phyloP scores from a whole-genome alignment of 2,329 filamentous ascomycete species.

The Diaporthe citrichinensis region DNA sequence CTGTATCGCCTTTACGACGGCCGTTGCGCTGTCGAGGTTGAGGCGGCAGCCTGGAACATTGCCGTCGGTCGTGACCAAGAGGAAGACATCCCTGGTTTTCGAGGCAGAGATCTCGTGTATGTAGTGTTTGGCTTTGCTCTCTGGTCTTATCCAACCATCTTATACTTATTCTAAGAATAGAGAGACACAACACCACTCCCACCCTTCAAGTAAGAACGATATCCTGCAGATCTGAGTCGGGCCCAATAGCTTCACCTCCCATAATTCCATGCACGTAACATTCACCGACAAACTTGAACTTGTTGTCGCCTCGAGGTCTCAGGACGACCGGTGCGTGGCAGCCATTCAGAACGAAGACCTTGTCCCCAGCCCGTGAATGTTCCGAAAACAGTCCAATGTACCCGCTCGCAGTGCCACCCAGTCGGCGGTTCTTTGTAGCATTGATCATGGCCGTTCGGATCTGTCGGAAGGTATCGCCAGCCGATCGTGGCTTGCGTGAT shows the following conservation, averaged over 20 bases:
- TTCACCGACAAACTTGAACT: neutral
- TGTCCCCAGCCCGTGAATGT: neutral
- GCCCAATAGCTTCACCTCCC: neutral
- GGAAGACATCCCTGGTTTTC: conserved; percentile 53
- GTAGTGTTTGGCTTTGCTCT: neutral
- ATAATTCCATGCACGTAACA: conserved; percentile 3
- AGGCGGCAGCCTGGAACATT: conserved; percentile 59
- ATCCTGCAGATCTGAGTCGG: neutral
- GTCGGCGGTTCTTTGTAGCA: neutral
- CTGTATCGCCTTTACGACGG: conserved; percentile 55
- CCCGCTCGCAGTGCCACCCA: neutral
- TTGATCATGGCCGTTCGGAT: neutral
- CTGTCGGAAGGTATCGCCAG: neutral
- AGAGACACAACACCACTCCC: neutral
- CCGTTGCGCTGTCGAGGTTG: conserved; percentile 52
- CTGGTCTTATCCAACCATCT: neutral
- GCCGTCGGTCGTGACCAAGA: conserved; percentile 56
- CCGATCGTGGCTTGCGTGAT: neutral
- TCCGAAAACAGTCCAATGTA: neutral
- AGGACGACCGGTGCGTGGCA: neutral
- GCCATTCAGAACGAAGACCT: neutral
- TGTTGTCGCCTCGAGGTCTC: neutral
- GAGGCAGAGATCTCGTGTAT: neutral
- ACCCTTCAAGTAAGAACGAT: neutral
- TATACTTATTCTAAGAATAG: neutral